Conservation (phyloP, 208 protist genomes). For the Leishmania guyanensis region DNA sequence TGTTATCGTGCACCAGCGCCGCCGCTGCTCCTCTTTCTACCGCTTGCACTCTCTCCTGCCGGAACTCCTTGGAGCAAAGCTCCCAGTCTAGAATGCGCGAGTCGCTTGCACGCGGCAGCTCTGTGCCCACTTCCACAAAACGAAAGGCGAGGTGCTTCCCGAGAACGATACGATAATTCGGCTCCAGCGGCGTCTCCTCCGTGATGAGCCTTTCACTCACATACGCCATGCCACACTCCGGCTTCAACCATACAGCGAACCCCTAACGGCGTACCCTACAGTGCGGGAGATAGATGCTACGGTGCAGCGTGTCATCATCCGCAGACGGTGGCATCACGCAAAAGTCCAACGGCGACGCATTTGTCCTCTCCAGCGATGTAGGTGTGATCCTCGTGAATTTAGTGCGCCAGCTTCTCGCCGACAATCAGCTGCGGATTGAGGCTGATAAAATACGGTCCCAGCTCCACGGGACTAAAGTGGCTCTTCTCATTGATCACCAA, state of each 20-base stretch:
- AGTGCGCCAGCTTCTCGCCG: constrained; percentile 69
- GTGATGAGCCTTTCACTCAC: constrained; percentile 55
- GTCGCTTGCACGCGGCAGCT: constrained; percentile 6
- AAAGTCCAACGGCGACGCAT: constrained; percentile 54
- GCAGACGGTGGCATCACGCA: constrained; percentile 43
- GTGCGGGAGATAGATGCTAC: constrained; percentile 69
- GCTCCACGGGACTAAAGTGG: constrained; percentile 45
- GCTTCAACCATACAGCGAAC: constrained; percentile 40
- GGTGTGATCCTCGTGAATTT: constrained; percentile 36
- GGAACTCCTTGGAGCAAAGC: constrained; percentile 58
- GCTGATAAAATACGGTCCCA: constrained; percentile 61
- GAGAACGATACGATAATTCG: constrained; percentile 69
- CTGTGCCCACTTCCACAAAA: constrained; percentile 43
- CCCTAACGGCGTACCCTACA: constrained; percentile 49
- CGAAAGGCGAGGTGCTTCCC: constrained; percentile 62
- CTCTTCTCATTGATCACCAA: constrained; percentile 51
- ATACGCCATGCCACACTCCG: constrained; percentile 70
- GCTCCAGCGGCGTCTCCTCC: constrained; percentile 38
- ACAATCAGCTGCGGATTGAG: constrained; percentile 59
- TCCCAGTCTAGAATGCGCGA: constrained; percentile 73
- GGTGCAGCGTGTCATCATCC: constrained; percentile 29
- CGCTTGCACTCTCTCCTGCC: constrained; percentile 25
- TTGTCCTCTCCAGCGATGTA: constrained; percentile 58
- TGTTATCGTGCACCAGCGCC: constrained; percentile 37
- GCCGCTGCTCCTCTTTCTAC: constrained; percentile 20